Percentiles rank a stretch among this genome's conserved stretches.
Conservation (phyloP, 2,329 filamentous ascomycete genomes). For the Diaporthe caulivora region DNA sequence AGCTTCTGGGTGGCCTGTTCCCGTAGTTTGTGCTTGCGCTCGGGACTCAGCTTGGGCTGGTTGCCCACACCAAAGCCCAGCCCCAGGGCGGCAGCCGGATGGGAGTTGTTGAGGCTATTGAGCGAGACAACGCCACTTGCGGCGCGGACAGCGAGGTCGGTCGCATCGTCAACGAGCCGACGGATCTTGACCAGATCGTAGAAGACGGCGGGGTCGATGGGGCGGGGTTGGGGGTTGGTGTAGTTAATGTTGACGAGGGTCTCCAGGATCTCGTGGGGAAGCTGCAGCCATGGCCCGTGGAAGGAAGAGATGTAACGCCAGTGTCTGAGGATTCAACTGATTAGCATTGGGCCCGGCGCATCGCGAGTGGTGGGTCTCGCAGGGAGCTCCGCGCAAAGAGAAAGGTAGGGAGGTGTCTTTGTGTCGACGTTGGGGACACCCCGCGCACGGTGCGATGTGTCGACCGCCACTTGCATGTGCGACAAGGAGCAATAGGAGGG, state of each 20-base stretch:
- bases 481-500: neutral
- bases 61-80: slow-evolving; percentile 70
- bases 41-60: slow-evolving; percentile 75
- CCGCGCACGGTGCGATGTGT: neutral
- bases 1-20: slow-evolving; percentile 85
- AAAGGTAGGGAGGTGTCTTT: neutral
- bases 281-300: slow-evolving; percentile 85
- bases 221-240: slow-evolving; percentile 79
- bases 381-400: slow-evolving; percentile 36
- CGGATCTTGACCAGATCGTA: slow-evolving; percentile 89
- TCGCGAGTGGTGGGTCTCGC: neutral
- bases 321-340: slow-evolving; percentile 65
- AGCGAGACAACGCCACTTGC: slow-evolving; percentile 79
- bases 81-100: slow-evolving; percentile 60
- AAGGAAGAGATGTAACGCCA: slow-evolving; percentile 89
- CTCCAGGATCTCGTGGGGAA: slow-evolving; percentile 83
- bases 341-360: slow-evolving; percentile 32
- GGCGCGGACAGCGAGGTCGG: slow-evolving; percentile 81
- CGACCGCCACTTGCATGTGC: neutral
- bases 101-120: slow-evolving; percentile 65
- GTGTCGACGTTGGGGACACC: neutral
- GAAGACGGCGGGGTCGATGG: slow-evolving; percentile 84
- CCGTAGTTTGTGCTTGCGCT: slow-evolving; percentile 82
- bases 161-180: slow-evolving; percentile 83
- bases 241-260: slow-evolving; percentile 84